Evolutionary conservation across 2,329 filamentous ascomycete genomes (phyloP), one percentile per base, ranked within the genome.

Genomic region (Keithomyces neogunnii): DNA sequence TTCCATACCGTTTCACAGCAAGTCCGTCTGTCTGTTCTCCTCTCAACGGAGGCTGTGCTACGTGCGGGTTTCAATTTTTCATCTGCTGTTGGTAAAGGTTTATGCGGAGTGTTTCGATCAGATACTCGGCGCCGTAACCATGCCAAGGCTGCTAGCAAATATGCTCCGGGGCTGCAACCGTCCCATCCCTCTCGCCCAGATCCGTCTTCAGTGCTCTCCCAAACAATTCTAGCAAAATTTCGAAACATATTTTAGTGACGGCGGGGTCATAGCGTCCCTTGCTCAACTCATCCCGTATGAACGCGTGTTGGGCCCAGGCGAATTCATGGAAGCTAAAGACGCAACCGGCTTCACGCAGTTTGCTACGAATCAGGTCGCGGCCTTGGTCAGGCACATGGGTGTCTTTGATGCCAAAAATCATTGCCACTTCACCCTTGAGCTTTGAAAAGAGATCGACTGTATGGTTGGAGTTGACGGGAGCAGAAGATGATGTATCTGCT

Each of bases 201-300:
- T 96, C 90, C 3, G 85, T 79, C 71, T 88, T 88, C 64, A 96
- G 70, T 1, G 81, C 83, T 28, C 91, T 76, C 0, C 81, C 84
- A 69, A 96, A 96, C 53, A 96, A 63, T 72, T 96, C 91, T 13
- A 93, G 74, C 60, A 96, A 70, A 67, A 96, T 86, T 74, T 95
- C 88, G 64, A 95, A 96, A 72, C 91, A 96, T 36, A 92, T 80
- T 64, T 90, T 92, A 3, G 84, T 83, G 52, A 96, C 77, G 26
- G 88, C 89, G 1, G 91, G 88, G 65, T 96, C 91, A 63, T 96
- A 96, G 30, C 91, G 78, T n/a, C 90, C 91, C 71, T 96, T 96
- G 68, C 86, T 90, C 53, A 93, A 74, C 73, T 96, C 91, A 63
- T 96, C 91, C 19, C 91, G 79, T 66, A 96, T 95, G 65, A 96